Evolutionary conservation across 768 basidiomycete species (phyloP).

Genomic region (Agaricus subrufescens): DNA sequence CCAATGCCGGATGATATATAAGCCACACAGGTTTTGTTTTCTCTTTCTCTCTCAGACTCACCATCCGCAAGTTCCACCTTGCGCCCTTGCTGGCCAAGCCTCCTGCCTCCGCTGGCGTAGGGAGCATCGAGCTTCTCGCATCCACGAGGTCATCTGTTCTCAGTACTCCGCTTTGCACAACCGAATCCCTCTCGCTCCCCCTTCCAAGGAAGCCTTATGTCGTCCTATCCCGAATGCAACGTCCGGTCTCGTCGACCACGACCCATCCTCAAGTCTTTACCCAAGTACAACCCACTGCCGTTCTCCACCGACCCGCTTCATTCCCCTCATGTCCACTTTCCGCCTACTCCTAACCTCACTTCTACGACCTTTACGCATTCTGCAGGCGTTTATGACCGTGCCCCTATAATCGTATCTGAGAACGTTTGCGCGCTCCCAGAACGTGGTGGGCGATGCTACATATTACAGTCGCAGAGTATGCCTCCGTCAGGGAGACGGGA

Average conservation of each 20-base stretch:
- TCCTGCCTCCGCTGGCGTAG: slow-evolving; percentile 4
- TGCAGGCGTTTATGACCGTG: slow-evolving; percentile 61
- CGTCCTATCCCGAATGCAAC: not conserved
- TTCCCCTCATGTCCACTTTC: slow-evolving; percentile 37
- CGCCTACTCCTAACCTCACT: slow-evolving; percentile 41
- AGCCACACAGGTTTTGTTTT: not conserved
- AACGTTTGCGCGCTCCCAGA: slow-evolving; percentile 65
- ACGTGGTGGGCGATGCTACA: slow-evolving; percentile 53
- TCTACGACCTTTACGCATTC: slow-evolving; percentile 63
- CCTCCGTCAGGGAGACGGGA: too few relatives aligned
- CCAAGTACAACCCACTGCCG: slow-evolving; percentile 25
- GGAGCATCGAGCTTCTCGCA: slow-evolving; percentile 10
- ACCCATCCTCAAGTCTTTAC: slow-evolving; percentile 13
- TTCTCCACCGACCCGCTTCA: slow-evolving; percentile 30
- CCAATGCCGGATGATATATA: not conserved
- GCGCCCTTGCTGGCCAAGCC: slow-evolving; percentile 12
- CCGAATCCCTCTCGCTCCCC: not conserved
- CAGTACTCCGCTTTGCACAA: not conserved
- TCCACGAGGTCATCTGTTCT: not conserved
- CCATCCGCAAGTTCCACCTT: slow-evolving; percentile 8
- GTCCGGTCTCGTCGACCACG: not conserved
- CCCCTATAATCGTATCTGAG: slow-evolving; percentile 61
- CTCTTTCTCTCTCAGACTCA: not conserved
- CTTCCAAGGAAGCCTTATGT: not conserved
- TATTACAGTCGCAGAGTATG: slow-evolving; percentile 5